These are phyloP conservation scores for Plasmodium sp. DNA, from an alignment of 169 alveolate species.

Conservation along the genomic window DNA sequence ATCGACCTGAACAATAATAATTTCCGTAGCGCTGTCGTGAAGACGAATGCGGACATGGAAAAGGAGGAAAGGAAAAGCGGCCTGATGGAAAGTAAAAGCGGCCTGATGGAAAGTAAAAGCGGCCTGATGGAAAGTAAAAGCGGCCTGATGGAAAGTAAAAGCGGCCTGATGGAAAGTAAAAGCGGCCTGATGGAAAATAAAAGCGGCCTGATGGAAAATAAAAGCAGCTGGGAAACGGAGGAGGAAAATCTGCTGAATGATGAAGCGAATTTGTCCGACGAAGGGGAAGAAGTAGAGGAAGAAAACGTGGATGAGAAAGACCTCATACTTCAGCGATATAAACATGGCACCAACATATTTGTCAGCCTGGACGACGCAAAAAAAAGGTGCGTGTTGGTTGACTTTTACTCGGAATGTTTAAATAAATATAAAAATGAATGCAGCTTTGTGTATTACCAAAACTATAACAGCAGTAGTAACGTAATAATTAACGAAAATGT, in stretches of 20 bases:
- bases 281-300: constrained; percentile 70
- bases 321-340: constrained; percentile 60
- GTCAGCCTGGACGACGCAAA: neutral
- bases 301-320: constrained; percentile 48
- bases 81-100: constrained; percentile 21
- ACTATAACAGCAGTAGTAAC: constrained; percentile 51
- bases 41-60: constrained; percentile 9
- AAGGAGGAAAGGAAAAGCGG: constrained; percentile 7
- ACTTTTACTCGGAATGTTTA: constrained; percentile 84
- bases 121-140: constrained; percentile 28
- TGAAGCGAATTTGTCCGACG: constrained; percentile 34
- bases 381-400: constrained; percentile 50
- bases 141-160: neutral
- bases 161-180: neutral
- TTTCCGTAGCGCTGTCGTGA: neutral
- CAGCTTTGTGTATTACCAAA: constrained; percentile 79
- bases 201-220: constrained; percentile 7
- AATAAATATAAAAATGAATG: constrained; percentile 80
- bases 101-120: constrained; percentile 23
- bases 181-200: neutral
- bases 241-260: constrained; percentile 53
- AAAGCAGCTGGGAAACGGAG: constrained; percentile 36
- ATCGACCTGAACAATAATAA: neutral
- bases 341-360: constrained; percentile 63
- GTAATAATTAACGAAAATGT: constrained; percentile 41